These are phyloP conservation scores for Epichloe brachyelytri DNA, from an alignment of 2,329 filamentous ascomycete species.

Conservation along the genomic window DNA sequence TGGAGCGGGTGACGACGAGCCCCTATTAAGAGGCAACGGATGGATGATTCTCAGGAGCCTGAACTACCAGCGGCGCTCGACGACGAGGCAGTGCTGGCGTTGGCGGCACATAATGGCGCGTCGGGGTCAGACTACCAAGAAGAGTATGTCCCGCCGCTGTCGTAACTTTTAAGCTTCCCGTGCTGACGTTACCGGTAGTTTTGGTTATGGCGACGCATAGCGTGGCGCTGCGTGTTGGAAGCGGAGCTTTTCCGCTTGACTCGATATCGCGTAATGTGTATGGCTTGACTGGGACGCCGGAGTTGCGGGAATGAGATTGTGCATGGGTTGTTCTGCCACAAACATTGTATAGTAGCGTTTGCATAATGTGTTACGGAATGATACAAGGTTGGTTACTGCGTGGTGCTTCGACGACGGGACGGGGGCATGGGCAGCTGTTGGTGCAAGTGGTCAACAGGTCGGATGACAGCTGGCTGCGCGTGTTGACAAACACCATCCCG, in stretches of 20 bases:
- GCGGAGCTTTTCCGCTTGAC: neutral
- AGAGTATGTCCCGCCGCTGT: slow-evolving; percentile 24
- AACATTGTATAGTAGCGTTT: neutral
- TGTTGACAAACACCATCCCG: neutral
- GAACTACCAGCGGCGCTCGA: slow-evolving; percentile 24
- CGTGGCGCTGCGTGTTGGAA: neutral
- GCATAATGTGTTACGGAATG: neutral
- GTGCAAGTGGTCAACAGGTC: neutral
- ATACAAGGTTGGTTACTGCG: neutral
- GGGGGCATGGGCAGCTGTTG: neutral
- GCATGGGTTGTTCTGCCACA: neutral
- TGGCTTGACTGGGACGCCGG: neutral
- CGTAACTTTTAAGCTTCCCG: neutral
- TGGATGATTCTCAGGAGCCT: slow-evolving; percentile 20
- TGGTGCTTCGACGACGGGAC: neutral
- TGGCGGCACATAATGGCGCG: slow-evolving; percentile 30
- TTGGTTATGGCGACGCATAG: slow-evolving; percentile 27
- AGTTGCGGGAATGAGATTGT: neutral
- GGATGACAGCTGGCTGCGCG: neutral
- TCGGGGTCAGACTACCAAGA: slow-evolving; percentile 25
- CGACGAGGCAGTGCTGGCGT: slow-evolving; percentile 35
- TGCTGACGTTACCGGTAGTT: neutral
- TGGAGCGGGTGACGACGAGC: slow-evolving; percentile 20
- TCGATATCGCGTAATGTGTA: no score
- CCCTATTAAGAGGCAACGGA: slow-evolving; percentile 27